These are phyloP conservation scores for Bryoerythrophyllum caledonicum DNA, from an alignment of 225 moss, liverwort and hornwort species.

Conservation along the genomic window DNA sequence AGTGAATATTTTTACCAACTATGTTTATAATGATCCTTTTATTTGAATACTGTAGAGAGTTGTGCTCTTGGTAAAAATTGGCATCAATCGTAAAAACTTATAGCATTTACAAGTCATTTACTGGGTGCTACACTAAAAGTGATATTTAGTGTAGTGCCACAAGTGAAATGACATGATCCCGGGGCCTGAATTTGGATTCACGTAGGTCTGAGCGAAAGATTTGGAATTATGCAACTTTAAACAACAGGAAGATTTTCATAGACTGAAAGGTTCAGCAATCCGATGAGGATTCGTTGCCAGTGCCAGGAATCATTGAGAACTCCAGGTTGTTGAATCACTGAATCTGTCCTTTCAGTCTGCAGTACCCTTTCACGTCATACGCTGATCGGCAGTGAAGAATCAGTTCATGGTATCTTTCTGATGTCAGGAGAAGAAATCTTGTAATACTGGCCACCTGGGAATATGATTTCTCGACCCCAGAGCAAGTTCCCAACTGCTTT, in stretches of 20 bases:
- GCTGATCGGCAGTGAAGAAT: neutral
- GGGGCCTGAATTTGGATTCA: neutral
- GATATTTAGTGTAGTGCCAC: no score
- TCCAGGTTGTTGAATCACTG: conserved; percentile 6
- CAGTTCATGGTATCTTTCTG: neutral
- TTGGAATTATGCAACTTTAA: conserved; percentile 1
- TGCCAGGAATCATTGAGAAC: conserved; percentile 14
- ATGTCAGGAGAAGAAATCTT: conserved; percentile 30
- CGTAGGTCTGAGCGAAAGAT: neutral
- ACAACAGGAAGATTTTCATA: conserved; percentile 3
- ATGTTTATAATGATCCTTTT: no score
- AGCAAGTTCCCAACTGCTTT: neutral
- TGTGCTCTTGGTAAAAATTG: no score
- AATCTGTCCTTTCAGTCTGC: conserved; percentile 14
- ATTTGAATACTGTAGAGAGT: no score
- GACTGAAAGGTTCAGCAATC: conserved; percentile 8
- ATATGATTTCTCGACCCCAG: conserved; percentile 1
- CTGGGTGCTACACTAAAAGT: no score
- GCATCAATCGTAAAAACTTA: no score
- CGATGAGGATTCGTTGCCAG: conserved; percentile 18
- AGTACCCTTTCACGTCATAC: conserved; percentile 7
- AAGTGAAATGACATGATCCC: neutral
- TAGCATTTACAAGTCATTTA: no score
- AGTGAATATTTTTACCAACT: no score
- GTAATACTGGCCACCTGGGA: conserved; percentile 1